Conservation (phyloP, 192 early-diverging fungal species). For the Borealophlyctis nickersoniae region DNA sequence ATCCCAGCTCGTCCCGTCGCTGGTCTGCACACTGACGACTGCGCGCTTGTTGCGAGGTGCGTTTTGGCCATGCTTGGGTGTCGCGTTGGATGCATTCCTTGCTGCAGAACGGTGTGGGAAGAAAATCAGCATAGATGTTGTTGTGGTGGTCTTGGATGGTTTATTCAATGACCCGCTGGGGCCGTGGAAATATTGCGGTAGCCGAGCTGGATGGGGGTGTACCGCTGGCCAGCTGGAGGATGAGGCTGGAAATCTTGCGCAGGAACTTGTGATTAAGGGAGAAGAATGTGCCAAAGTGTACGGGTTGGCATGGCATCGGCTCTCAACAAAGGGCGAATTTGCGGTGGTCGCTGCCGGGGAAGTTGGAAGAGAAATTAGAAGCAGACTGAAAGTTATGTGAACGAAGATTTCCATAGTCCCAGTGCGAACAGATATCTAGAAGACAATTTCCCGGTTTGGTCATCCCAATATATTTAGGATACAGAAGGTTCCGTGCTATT, state of each 20-base stretch:
- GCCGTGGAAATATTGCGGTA: slow-evolving; percentile 10
- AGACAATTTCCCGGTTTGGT: too few relatives aligned
- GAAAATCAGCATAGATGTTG: slow-evolving; percentile 11
- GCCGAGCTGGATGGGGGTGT: not conserved
- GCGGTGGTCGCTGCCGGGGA: slow-evolving; percentile 24
- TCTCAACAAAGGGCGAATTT: slow-evolving; percentile 17
- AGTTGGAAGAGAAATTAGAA: slow-evolving; percentile 25
- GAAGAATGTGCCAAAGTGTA: slow-evolving; percentile 29
- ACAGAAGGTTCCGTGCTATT: too few relatives aligned
- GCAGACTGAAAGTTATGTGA: slow-evolving; percentile 24
- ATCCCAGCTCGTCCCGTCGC: slow-evolving; percentile 1
- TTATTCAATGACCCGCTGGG: slow-evolving; percentile 28
- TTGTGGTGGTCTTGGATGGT: slow-evolving; percentile 25
- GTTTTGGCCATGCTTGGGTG: slow-evolving; percentile 11
- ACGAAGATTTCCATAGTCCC: too few relatives aligned
- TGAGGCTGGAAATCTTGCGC: not conserved
- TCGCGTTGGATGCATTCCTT: slow-evolving; percentile 14
- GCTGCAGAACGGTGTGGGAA: slow-evolving; percentile 6
- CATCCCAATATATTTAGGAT: too few relatives aligned
- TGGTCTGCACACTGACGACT: slow-evolving; percentile 19
- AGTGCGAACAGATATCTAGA: too few relatives aligned
- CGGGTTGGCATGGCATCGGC: slow-evolving; percentile 27
- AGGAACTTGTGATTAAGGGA: slow-evolving; percentile 16
- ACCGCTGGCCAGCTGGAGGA: not conserved
- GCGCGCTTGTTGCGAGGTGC: slow-evolving; percentile 15